Base-by-base conservation (phyloP, 371 early-diverging fungal genomes). In the Mortierella sp. region DNA sequence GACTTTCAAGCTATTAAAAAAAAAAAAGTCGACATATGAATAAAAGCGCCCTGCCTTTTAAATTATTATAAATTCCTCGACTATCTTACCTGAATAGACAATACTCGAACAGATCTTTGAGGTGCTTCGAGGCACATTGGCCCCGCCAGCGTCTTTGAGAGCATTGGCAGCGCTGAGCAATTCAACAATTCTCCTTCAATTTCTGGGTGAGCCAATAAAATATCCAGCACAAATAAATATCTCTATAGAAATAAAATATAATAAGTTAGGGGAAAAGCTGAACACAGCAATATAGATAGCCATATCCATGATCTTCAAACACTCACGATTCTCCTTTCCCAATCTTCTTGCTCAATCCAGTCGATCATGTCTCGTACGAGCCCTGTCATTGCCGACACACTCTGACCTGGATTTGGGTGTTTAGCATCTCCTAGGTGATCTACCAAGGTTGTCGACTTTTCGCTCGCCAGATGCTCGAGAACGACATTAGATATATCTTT, bases 271-370 rank as follows among this genome's bases (percentile, higher is more conserved):
- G n/a, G n/a, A 6, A n/a, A 63, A 28, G 13, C 32, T 8, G 3
- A 24, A 28, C 32, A 32, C 32, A 55, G 13, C 0, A 11, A 55
- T 6, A 15, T 28, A 47, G 7, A 15, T 59, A 11, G 0, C 40
- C 15, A 15, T 59, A 11, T 2, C 40, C n/a, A 59, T 38, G 43
- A 21, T 4, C 24, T n/a, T 22, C 50, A 19, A 7, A 53, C 6
- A 24, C 78, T 59, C 67, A 80, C 81, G 50, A 75, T 52, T 16
- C 81, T 71, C 5, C 81, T 58, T 47, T 80, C 81, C 81, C 81
- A 80, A 32, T 75, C 63, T 50, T 80, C 81, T 47, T 68, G 65
- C 24, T 75, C 81, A 32, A 80, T 72, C 81, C 81, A 80, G 41
- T 68, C 81, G 11, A 45, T 72, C 72, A 80, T 47, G 40, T 80